These are phyloP conservation scores for Backusella tarrabulga DNA, from an alignment of 192 early-diverging fungal species.

Conservation along the genomic window DNA sequence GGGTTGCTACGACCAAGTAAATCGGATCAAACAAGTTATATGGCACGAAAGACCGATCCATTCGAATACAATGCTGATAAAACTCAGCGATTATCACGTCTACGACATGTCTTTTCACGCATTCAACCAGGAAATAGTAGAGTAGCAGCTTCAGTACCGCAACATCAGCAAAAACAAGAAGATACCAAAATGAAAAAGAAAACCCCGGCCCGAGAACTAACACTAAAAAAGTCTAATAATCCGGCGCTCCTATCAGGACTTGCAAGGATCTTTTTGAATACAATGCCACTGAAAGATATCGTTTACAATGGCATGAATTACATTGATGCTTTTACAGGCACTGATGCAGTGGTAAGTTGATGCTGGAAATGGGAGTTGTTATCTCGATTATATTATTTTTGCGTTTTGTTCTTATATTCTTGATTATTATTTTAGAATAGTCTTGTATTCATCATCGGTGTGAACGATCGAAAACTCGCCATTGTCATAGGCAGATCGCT, in stretches of 20 bases:
- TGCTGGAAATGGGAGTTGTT: constrained; percentile 47
- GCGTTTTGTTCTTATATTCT: background rate
- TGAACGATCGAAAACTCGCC: constrained; percentile 83
- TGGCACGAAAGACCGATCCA: background rate
- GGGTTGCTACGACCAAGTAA: constrained; percentile 6
- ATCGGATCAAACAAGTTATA: constrained; percentile 3
- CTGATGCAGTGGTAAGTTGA: constrained; percentile 23
- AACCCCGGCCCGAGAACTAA: background rate
- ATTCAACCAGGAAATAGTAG: background rate
- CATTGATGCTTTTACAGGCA: constrained; percentile 77
- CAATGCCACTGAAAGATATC: constrained; percentile 57
- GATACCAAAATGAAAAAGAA: background rate
- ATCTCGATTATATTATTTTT: constrained; percentile 53
- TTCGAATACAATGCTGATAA: background rate
- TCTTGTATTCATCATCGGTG: constrained; percentile 70
- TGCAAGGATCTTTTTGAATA: constrained; percentile 57
- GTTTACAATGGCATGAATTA: constrained; percentile 73
- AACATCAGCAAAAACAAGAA: background rate
- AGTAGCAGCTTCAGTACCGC: background rate
- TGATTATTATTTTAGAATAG: constrained; percentile 32
- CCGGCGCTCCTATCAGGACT: constrained; percentile 72
- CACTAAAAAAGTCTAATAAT: constrained; percentile 26
- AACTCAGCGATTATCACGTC: background rate
- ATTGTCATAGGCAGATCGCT: constrained; percentile 84
- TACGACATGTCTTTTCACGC: constrained; percentile 1